Percentiles rank a stretch among this genome's conserved stretches.
phyloP scores from a whole-genome alignment of 192 early-diverging fungal species.

The Haplosporangium gracile region DNA sequence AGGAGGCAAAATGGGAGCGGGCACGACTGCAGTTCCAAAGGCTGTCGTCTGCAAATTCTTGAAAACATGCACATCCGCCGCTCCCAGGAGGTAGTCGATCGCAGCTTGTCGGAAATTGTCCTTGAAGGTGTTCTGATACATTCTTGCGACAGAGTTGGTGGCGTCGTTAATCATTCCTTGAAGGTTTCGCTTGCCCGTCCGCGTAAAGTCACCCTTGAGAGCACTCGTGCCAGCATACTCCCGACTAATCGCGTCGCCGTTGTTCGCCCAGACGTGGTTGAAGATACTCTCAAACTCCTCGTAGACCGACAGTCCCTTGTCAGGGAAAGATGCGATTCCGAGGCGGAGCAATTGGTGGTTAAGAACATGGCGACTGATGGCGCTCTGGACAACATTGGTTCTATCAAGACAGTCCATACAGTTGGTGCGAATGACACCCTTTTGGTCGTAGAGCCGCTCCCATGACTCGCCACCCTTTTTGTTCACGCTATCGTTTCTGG shows the following conservation, averaged over 20 bases:
- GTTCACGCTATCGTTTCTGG: background rate
- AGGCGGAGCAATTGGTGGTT: constrained; percentile 77
- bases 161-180: constrained; percentile 82
- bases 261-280: constrained; percentile 85
- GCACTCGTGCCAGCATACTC: constrained; percentile 86
- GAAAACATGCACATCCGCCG: constrained; percentile 42
- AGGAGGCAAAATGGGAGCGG: constrained; percentile 32
- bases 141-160: constrained; percentile 79
- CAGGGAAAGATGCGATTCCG: constrained; percentile 74
- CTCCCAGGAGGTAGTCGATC: constrained; percentile 67
- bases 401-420: constrained; percentile 99
- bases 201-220: constrained; percentile 83
- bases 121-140: constrained; percentile 82
- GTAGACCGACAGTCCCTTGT: constrained; percentile 73
- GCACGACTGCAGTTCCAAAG: constrained; percentile 45
- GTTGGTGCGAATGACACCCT: constrained; percentile 73
- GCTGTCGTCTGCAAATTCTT: constrained; percentile 52
- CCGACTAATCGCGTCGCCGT: constrained; percentile 81
- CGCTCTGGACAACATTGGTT: constrained; percentile 90
- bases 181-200: constrained; percentile 82
- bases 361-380: constrained; percentile 73
- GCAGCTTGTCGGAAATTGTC: constrained; percentile 79
- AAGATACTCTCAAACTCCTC: constrained; percentile 74
- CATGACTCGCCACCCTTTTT: constrained; percentile 20
- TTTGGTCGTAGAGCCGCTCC: constrained; percentile 38